Evolutionary conservation across 2,329 filamentous ascomycete species (phyloP).

Genomic region (Fusarium napiforme): DNA sequence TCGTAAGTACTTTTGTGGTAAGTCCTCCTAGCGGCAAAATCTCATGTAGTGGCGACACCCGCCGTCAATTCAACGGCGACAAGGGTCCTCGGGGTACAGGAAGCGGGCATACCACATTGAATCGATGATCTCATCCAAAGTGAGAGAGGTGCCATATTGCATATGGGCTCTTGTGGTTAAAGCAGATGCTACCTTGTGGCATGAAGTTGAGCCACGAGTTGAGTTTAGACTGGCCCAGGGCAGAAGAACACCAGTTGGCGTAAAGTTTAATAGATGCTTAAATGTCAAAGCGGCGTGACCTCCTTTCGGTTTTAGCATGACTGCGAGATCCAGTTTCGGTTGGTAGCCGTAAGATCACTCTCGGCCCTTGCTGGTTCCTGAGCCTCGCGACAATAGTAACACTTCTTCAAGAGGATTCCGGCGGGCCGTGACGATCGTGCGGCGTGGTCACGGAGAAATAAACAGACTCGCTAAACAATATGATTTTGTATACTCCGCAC

Average conservation of each 20-base stretch:
- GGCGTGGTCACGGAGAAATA: constrained; percentile 21
- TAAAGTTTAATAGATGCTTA: background rate
- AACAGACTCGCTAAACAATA: background rate
- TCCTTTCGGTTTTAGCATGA: background rate
- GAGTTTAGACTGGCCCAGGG: background rate
- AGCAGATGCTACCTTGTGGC: background rate
- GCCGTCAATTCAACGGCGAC: background rate
- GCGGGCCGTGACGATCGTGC: constrained; percentile 37
- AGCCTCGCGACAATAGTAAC: background rate
- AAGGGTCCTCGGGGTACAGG: constrained; percentile 18
- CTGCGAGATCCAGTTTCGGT: background rate
- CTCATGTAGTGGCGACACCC: constrained; percentile 2
- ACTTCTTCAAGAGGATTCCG: constrained; percentile 7
- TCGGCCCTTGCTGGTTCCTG: constrained; percentile 1
- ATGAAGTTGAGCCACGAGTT: background rate
- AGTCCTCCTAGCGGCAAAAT: background rate
- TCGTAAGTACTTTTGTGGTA: constrained; percentile 34
- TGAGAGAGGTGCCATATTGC: background rate
- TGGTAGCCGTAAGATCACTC: background rate
- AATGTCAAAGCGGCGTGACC: background rate
- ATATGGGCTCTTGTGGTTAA: background rate
- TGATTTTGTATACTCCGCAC: background rate
- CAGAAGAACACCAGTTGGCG: background rate
- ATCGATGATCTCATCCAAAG: constrained; percentile 26
- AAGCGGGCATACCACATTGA: background rate